A percentile compares a stretch with the other conserved stretches of the same genome.
Evolutionary conservation across 2,329 filamentous ascomycete species (phyloP).

Genomic region (Stromatinia cepivora): DNA sequence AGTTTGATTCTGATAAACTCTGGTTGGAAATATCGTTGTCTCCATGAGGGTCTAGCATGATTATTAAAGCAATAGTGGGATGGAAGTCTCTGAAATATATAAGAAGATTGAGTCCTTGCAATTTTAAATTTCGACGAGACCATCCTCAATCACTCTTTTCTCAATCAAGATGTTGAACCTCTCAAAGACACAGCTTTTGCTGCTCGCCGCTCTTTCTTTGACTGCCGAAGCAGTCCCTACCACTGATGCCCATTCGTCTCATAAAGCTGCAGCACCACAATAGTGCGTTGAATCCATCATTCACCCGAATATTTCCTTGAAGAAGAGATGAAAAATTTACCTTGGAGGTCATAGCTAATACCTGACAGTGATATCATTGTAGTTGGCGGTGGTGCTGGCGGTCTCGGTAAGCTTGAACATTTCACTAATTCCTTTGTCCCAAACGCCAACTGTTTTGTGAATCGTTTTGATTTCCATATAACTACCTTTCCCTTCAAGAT

Average conservation of each 20-base stretch:
- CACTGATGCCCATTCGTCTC: neutral
- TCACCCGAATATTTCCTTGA: neutral
- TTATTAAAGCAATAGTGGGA: neutral
- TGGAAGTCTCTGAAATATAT: neutral
- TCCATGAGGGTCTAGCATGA: neutral
- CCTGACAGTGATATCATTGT: conserved; percentile 16
- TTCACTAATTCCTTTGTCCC: neutral
- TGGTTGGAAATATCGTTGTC: neutral
- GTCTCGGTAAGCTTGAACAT: neutral
- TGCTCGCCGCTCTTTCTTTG: conserved; percentile 9
- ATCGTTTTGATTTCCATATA: neutral
- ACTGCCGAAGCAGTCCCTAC: neutral
- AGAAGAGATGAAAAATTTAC: neutral
- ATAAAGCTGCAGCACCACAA: neutral
- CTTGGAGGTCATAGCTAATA: neutral
- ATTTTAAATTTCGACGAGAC: neutral
- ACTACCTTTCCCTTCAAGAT: too few relatives aligned
- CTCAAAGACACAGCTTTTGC: conserved; percentile 6
- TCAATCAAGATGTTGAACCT: neutral
- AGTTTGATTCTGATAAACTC: neutral
- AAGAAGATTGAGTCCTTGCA: neutral
- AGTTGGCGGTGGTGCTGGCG: conserved; percentile 8
- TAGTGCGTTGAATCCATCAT: neutral
- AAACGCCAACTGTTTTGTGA: neutral
- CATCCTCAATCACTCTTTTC: neutral